A percentile compares a stretch with the other conserved stretches of the same genome.
Evolutionary conservation across 495 filamentous ascomycete species (phyloP).

Genomic region (Sordaria brevicollis): DNA sequence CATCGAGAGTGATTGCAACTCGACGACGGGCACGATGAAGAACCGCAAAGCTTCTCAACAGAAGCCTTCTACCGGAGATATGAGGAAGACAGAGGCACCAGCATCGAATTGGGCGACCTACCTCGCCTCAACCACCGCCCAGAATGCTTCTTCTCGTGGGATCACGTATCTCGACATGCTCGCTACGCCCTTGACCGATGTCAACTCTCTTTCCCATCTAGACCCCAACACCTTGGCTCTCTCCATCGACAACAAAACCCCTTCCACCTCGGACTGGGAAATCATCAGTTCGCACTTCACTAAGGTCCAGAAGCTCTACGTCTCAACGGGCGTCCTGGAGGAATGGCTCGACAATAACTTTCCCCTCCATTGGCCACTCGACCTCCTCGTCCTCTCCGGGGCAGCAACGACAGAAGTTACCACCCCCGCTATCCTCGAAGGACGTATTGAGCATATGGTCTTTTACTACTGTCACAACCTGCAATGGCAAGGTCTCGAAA

Average conservation of each 20-base stretch:
- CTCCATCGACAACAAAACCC: not conserved
- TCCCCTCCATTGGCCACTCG: not conserved
- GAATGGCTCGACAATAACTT: not conserved
- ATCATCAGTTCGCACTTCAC: not conserved
- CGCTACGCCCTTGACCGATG: too few species aligned
- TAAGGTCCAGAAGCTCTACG: not conserved
- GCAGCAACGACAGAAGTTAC: not conserved
- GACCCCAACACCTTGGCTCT: not conserved
- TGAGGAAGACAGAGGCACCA: too few species aligned
- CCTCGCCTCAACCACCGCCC: too few species aligned
- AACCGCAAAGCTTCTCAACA: too few species aligned
- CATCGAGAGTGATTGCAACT: too few species aligned
- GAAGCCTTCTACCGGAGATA: too few species aligned
- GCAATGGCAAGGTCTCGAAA: not conserved
- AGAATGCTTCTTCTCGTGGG: too few species aligned
- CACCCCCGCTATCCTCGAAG: not conserved
- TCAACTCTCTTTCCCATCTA: not conserved
- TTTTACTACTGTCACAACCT: not conserved
- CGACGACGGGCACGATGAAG: too few species aligned
- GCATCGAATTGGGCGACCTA: too few species aligned
- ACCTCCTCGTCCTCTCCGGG: not conserved
- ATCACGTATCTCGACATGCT: too few species aligned
- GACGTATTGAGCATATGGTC: not conserved
- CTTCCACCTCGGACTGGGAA: not conserved
- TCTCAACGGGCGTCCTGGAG: not conserved